phyloP scores from a whole-genome alignment of 148 eudicot genomes.

The Vaccinium vitisidaea region DNA sequence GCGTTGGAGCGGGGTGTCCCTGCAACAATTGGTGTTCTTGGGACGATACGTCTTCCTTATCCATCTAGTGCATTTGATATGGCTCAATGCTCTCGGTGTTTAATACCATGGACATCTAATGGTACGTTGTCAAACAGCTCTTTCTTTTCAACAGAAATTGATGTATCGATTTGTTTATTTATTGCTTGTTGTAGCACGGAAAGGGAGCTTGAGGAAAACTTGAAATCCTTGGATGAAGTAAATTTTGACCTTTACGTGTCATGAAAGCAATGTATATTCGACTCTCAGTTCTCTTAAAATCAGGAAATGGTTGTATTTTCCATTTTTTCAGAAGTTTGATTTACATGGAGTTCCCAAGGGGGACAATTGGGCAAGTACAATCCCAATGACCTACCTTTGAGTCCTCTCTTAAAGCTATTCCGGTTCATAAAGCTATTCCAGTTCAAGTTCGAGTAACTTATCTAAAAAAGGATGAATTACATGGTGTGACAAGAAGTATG shows the following conservation, averaged over 20 bases:
- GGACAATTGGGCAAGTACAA: background rate
- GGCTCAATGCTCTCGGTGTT: conserved; percentile 69
- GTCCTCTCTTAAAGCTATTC: background rate
- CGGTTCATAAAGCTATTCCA: background rate
- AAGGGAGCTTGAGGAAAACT: background rate
- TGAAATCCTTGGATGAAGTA: background rate
- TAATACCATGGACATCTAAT: conserved; percentile 58
- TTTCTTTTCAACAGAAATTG: background rate
- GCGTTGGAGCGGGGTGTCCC: conserved; percentile 80
- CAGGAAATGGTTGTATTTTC: background rate
- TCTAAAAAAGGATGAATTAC: background rate
- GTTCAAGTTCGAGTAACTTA: background rate
- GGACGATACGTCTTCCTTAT: conserved; percentile 57
- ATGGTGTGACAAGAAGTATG: background rate
- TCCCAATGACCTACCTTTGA: background rate
- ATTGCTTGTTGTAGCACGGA: background rate
- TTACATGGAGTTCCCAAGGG: background rate
- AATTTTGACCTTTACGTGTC: background rate
- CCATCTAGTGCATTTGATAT: conserved; percentile 62
- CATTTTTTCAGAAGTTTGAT: background rate
- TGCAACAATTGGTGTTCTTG: conserved; percentile 71
- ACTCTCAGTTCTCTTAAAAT: background rate
- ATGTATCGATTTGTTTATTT: background rate
- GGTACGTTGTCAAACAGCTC: conserved; percentile 29
- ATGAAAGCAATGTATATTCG: background rate